Base-by-base conservation (phyloP, 179 eudicot species). In the Drosera spatulata region DNA sequence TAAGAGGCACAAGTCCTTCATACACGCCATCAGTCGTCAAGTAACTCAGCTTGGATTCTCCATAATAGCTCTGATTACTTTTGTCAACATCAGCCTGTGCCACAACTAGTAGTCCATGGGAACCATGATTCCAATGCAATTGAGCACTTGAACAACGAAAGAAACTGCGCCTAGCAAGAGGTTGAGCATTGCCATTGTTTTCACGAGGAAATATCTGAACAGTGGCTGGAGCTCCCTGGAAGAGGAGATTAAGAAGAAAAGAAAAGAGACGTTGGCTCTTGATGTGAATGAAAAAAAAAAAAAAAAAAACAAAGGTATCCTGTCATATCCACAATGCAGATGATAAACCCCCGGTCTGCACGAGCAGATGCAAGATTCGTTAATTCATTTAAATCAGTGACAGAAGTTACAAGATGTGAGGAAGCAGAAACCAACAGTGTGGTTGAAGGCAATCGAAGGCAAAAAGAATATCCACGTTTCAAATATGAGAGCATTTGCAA, bases 51-150 rank as follows among this genome's bases (percentile, higher is more conserved):
- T 89, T 93, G 69, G 99, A 75, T 60, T 93, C 99, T 65, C 99
- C 97, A 79, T 93, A 93, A 75, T 89, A 89, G 83, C 97, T 93
- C 78, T 89, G 95, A 70, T 89, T 89, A 43, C 97, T 93, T 85
- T 86, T 86, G 73, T 93, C 97, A 70, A 89, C 97, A 75, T 89
- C 97, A 62, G 97, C 76, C 74, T 89, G 99, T 65, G 91, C 97
- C 75, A 89, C 82, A 60, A 75, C 78, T 41, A 93, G 84, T 61
- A 93, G 85, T 61, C 95, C 99, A 39, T 91, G 90, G 50, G 99
- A 86, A 49, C 94, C 91, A 71, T 50, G 4, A 69, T 93, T 93
- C 97, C 99, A 93, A 69, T 70, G 78, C 58, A 86, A 73, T 61
- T 93, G 95, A 52, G 89, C 94, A 6, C 93, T 77, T 44, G 95